phyloP scores from a whole-genome alignment of 805 yeast species.

The Debaryomyces castellii region DNA sequence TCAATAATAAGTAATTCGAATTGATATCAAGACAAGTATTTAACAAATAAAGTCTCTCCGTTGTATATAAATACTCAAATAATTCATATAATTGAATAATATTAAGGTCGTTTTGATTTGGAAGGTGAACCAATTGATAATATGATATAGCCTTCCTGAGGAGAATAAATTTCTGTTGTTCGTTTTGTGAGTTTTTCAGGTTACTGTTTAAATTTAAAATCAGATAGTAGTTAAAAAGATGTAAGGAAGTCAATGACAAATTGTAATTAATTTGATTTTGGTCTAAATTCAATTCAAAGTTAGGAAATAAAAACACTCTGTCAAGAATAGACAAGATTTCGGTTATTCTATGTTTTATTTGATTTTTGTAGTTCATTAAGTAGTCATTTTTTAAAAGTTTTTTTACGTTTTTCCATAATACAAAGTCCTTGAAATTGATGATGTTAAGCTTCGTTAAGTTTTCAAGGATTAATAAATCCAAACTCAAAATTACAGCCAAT shows the following conservation, averaged over 20 bases:
- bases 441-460: slow-evolving; percentile 28
- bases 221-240: slow-evolving; percentile 31
- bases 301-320: slow-evolving; percentile 19
- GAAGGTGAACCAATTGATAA: slow-evolving; percentile 29
- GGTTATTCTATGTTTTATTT: slow-evolving; percentile 25
- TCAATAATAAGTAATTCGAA: slow-evolving; percentile 15
- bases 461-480: slow-evolving; percentile 27
- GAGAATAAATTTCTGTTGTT: slow-evolving; percentile 30
- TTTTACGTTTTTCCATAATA: slow-evolving; percentile 15
- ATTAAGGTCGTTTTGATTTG: slow-evolving; percentile 17
- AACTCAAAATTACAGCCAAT: slow-evolving; percentile 23
- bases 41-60: slow-evolving; percentile 23
- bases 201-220: slow-evolving; percentile 26
- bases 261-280: slow-evolving; percentile 31
- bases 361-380: slow-evolving; percentile 23
- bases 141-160: slow-evolving; percentile 29
- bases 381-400: slow-evolving; percentile 16
- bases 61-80: slow-evolving; percentile 26
- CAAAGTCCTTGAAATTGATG: slow-evolving; percentile 20
- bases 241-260: slow-evolving; percentile 24
- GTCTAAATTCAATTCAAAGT: slow-evolving; percentile 14
- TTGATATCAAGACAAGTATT: slow-evolving; percentile 12
- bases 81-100: slow-evolving; percentile 28
- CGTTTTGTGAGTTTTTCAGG: slow-evolving; percentile 21
- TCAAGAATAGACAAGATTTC: slow-evolving; percentile 26